Evolutionary conservation across 106 monocot genomes (phyloP), one percentile per base, ranked within the genome.

Genomic region (Chionographis japonica): DNA sequence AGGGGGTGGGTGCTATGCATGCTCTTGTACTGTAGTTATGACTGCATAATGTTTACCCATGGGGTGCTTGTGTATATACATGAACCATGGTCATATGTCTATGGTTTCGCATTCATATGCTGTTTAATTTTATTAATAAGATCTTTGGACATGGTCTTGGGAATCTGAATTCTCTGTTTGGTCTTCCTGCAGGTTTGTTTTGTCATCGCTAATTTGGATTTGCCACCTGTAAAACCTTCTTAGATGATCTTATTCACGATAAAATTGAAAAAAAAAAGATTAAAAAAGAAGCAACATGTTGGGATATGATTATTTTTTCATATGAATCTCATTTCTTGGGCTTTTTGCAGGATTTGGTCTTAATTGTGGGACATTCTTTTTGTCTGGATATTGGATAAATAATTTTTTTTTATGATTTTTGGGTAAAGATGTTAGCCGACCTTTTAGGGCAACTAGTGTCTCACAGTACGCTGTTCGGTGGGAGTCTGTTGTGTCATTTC

Each of bases 151-250:
- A 6, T 46, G 5, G 46, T 46, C 46, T 6, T 46, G 46, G 0
- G 52, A 63, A 68, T 65, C 79, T 70, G 68, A 76, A 62, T 37
- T 46, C 37, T 75, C 66, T 81, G 42, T 78, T 81, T 81, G 70
- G 69, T 77, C 56, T 78, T 80, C 74, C 64, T 85, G 85, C 85
- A 85, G 85, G 81, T 78, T 81, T 81, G 57, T 71, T 67, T 52
- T 71, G 54, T 62, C 74, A 83, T 75, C 70, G 83, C 65, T 78
- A 79, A 68, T 71, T 79, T 13, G 68, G 68, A 68, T 61, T 36
- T 68, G 67, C 60, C 52, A 66, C 59, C 43, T 68, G 54, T 76
- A 76, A 54, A 76, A 62, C 53, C 55, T 62, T n/a, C 68, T 1
- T 76, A 76, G 62, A 68, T 75, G 75, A 54, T 66, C 37, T 60